Percentiles rank a stretch among this genome's conserved stretches.
These are phyloP conservation scores for Amphicarpaea edgeworthii DNA, from an alignment of 306 rosid genomes.

Conservation along the genomic window DNA sequence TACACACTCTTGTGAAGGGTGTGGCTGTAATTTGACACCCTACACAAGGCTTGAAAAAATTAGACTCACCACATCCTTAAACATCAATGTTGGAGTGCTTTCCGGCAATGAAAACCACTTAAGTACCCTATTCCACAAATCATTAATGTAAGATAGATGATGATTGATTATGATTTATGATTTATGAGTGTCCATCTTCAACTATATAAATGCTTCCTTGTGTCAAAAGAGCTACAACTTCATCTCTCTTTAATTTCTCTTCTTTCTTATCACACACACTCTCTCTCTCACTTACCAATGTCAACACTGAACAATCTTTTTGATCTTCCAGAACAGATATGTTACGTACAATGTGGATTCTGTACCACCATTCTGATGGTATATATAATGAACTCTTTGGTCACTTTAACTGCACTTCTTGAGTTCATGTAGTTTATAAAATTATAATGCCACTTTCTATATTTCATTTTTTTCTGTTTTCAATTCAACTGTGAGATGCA, in stretches of 20 bases:
- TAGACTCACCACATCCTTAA: constrained; percentile 28
- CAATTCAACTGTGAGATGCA: constrained; percentile 44
- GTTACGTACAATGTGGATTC: constrained; percentile 90
- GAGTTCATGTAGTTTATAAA: neutral
- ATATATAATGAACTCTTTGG: constrained; percentile 30
- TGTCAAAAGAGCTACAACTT: constrained; percentile 42
- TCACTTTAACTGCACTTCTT: neutral
- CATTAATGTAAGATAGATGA: constrained; percentile 41
- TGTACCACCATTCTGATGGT: constrained; percentile 86
- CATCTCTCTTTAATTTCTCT: constrained; percentile 31
- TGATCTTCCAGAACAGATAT: constrained; percentile 87
- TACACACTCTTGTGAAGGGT: constrained; percentile 43
- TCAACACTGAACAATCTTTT: constrained; percentile 70
- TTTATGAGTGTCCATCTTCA: constrained; percentile 47
- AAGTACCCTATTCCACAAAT: constrained; percentile 37
- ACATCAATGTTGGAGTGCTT: constrained; percentile 40
- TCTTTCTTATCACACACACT: constrained; percentile 26
- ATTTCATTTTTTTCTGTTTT: neutral
- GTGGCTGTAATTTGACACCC: constrained; percentile 45
- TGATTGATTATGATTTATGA: constrained; percentile 56
- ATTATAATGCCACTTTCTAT: neutral
- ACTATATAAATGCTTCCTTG: constrained; percentile 57
- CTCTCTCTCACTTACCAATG: constrained; percentile 46
- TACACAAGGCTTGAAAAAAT: constrained; percentile 29
- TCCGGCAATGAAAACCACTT: constrained; percentile 50